A percentile compares a stretch with the other conserved stretches of the same genome.
phyloP scores from a whole-genome alignment of 192 early-diverging fungal genomes.

The Backusella tuberculispora region DNA sequence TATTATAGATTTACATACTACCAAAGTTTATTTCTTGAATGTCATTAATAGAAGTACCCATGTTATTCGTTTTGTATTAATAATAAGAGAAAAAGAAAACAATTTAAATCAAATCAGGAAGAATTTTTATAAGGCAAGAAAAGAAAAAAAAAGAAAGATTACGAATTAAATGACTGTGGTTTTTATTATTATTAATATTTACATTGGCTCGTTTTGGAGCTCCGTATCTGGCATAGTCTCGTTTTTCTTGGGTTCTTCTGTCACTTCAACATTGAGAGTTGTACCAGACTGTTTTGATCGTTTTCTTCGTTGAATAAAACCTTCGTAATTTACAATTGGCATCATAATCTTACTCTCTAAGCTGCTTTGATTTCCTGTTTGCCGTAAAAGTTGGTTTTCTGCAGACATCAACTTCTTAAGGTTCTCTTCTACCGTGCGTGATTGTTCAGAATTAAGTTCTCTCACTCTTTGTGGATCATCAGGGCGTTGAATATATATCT shows the following conservation, averaged over 20 bases:
- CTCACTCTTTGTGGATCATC: constrained; percentile 54
- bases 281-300: constrained; percentile 26
- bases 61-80: neutral
- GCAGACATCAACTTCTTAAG: constrained; percentile 47
- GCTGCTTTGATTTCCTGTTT: neutral
- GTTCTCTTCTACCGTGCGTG: constrained; percentile 58
- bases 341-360: constrained; percentile 1
- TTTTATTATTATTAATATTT: constrained; percentile 9
- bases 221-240: neutral
- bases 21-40: neutral
- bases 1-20: no score
- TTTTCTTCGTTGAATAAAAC: constrained; percentile 23
- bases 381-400: constrained; percentile 23
- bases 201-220: constrained; percentile 14
- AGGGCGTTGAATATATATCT: constrained; percentile 59
- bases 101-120: no score
- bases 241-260: constrained; percentile 8
- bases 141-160: neutral
- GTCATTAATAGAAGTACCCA: neutral
- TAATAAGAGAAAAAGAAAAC: neutral
- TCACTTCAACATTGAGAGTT: constrained; percentile 14
- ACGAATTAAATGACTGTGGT: neutral
- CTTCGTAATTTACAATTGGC: constrained; percentile 27
- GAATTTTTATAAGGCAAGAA: no score
- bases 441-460: constrained; percentile 57